A percentile compares a stretch with the other conserved stretches of the same genome.
phyloP scores from a whole-genome alignment of 108 stramenopile genomes.

The Schizochytrium sp. region DNA sequence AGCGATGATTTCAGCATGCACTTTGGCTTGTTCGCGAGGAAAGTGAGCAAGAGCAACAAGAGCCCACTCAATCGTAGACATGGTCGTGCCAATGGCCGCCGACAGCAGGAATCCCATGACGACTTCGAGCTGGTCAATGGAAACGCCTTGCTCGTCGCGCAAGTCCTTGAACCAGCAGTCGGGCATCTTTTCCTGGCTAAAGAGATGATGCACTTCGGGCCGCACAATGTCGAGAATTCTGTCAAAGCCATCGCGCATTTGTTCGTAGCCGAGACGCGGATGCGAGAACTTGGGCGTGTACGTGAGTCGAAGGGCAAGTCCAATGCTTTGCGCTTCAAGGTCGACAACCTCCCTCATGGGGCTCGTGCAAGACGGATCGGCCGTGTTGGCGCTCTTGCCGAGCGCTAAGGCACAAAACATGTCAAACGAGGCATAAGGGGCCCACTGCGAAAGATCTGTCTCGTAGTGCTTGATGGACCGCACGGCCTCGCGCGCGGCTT shows the following conservation, averaged over 20 bases:
- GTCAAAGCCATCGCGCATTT: not conserved
- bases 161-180: slow-evolving; percentile 13
- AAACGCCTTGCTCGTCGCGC: not conserved
- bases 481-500: not conserved
- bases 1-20: not conserved
- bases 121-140: not conserved
- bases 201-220: not conserved
- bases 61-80: not conserved
- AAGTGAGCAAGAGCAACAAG: not conserved
- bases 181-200: not conserved
- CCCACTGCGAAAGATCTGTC: not conserved
- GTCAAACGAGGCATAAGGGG: not conserved
- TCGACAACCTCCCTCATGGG: not conserved
- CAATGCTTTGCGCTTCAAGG: not conserved
- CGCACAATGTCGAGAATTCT: not conserved
- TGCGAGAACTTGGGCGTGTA: not conserved
- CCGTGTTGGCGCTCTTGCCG: not conserved
- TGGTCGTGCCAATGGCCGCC: not conserved
- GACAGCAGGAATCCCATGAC: not conserved
- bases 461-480: not conserved
- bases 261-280: not conserved
- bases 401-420: not conserved
- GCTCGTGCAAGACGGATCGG: not conserved
- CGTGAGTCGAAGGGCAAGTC: not conserved
- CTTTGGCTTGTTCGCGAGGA: not conserved